Evolutionary conservation across 257 asterid genomes (phyloP).

Genomic region (Orobanche coerulescens): DNA sequence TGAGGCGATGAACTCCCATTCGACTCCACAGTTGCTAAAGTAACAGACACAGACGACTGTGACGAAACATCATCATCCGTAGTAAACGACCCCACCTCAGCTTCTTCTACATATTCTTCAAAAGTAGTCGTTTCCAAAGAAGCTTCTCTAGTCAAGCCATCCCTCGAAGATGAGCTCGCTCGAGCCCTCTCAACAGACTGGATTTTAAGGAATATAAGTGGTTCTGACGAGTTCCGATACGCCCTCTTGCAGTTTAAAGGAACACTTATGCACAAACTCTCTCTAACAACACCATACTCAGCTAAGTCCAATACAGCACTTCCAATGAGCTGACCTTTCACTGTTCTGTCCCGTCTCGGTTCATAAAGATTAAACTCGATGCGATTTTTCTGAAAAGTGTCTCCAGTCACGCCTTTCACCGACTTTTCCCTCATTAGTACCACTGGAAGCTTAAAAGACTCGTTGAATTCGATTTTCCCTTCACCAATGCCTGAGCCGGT

Average conservation of each 20-base stretch:
- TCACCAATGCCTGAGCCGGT: conserved; percentile 46
- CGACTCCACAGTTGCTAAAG: conserved; percentile 51
- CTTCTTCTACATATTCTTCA: conserved; percentile 77
- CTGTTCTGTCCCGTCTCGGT: conserved; percentile 57
- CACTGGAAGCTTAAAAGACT: conserved; percentile 61
- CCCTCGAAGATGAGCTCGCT: conserved; percentile 41
- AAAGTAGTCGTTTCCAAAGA: conserved; percentile 38
- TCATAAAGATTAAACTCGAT: conserved; percentile 66
- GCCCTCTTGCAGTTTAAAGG: conserved; percentile 67
- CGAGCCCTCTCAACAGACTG: conserved; percentile 42
- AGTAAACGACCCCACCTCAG: conserved; percentile 47
- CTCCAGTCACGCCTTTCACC: conserved; percentile 33
- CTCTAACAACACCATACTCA: conserved; percentile 49
- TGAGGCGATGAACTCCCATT: conserved; percentile 53
- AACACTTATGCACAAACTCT: conserved; percentile 35
- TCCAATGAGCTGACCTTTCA: conserved; percentile 66
- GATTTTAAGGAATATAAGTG: conserved; percentile 51
- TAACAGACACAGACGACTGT: conserved; percentile 54
- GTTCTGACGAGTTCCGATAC: conserved; percentile 59
- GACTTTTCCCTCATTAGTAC: conserved; percentile 46
- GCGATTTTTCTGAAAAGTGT: conserved; percentile 53
- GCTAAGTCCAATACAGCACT: conserved; percentile 70
- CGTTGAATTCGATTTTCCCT: conserved; percentile 61
- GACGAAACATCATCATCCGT: conserved; percentile 77
- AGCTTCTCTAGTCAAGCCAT: conserved; percentile 38